A percentile compares a stretch with the other conserved stretches of the same genome.
These are phyloP conservation scores for Sarocladiaceae sp. DNA, from an alignment of 2,329 filamentous ascomycete genomes.

Conservation along the genomic window DNA sequence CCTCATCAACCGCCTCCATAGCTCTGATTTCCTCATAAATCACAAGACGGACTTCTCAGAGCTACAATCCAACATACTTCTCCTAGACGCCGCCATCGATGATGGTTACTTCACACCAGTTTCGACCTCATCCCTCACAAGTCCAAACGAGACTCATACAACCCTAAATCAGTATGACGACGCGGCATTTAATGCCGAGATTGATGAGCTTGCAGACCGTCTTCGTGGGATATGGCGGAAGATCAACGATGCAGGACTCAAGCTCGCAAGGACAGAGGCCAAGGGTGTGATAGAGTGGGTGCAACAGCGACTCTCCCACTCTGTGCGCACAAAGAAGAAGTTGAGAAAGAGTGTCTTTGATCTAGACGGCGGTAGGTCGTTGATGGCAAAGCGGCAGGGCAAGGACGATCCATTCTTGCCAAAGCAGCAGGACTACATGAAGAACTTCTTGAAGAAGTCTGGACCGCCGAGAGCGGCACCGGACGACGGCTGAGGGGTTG, in stretches of 20 bases:
- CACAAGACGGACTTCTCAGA: slow-evolving; percentile 60
- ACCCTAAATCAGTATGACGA: slow-evolving; percentile 24
- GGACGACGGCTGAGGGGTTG: no score
- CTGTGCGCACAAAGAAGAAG: slow-evolving; percentile 58
- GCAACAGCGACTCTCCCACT: slow-evolving; percentile 64
- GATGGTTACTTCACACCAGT: slow-evolving; percentile 37
- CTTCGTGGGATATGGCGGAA: slow-evolving; percentile 52
- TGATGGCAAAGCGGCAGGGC: slow-evolving; percentile 14
- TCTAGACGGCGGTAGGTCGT: slow-evolving; percentile 10
- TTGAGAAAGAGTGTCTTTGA: slow-evolving; percentile 49
- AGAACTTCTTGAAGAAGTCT: slow-evolving; percentile 33
- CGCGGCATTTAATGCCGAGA: slow-evolving; percentile 57
- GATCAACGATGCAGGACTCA: slow-evolving; percentile 70
- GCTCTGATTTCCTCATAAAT: slow-evolving; percentile 45
- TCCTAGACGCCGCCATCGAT: slow-evolving; percentile 72
- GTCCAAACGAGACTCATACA: no score
- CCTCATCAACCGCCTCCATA: slow-evolving; percentile 39
- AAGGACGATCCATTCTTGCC: slow-evolving; percentile 32
- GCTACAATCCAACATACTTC: slow-evolving; percentile 56
- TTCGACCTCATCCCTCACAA: background rate
- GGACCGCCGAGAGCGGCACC: background rate
- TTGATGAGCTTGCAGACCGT: slow-evolving; percentile 59
- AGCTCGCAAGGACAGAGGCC: slow-evolving; percentile 65
- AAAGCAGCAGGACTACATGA: slow-evolving; percentile 44
- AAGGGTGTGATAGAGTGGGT: slow-evolving; percentile 71